These are phyloP conservation scores for Tuber calosporum DNA, from an alignment of 495 filamentous ascomycete genomes.

Conservation along the genomic window DNA sequence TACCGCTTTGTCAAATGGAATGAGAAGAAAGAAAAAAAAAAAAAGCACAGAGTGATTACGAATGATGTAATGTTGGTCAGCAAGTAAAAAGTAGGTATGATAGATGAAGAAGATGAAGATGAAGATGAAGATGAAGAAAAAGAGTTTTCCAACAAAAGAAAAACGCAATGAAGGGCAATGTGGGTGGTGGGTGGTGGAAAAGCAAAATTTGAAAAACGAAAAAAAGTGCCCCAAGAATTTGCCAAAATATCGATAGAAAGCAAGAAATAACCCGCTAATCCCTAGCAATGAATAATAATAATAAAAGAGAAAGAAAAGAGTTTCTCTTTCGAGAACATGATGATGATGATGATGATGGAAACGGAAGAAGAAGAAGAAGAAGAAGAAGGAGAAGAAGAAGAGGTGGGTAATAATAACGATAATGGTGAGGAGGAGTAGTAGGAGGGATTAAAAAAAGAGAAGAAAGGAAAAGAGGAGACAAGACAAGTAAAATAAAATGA, in stretches of 20 bases:
- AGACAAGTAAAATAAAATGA: too few species aligned
- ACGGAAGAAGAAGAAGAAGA: neutral
- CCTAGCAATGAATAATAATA: neutral
- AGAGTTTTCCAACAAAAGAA: conserved; percentile 18
- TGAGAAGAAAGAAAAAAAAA: conserved; percentile 14
- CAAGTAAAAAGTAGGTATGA: too few species aligned
- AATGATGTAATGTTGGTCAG: conserved; percentile 15
- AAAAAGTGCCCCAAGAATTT: neutral
- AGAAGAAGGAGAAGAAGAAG: neutral
- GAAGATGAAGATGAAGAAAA: conserved; percentile 9
- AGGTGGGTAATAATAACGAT: too few species aligned
- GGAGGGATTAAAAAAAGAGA: too few species aligned
- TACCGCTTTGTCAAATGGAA: conserved; percentile 24
- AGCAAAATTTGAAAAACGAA: neutral
- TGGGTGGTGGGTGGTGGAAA: neutral
- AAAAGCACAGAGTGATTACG: conserved; percentile 1
- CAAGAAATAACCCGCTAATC: conserved; percentile 1
- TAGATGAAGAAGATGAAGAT: too few species aligned
- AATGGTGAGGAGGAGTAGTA: too few species aligned
- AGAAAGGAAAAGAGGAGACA: too few species aligned
- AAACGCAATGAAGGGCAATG: neutral
- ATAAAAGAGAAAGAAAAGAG: neutral
- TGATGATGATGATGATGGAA: neutral
- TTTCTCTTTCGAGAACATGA: neutral
- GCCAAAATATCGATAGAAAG: neutral